phyloP scores from a whole-genome alignment of 192 early-diverging fungal species.

The Umbelopsis ramanniana region DNA sequence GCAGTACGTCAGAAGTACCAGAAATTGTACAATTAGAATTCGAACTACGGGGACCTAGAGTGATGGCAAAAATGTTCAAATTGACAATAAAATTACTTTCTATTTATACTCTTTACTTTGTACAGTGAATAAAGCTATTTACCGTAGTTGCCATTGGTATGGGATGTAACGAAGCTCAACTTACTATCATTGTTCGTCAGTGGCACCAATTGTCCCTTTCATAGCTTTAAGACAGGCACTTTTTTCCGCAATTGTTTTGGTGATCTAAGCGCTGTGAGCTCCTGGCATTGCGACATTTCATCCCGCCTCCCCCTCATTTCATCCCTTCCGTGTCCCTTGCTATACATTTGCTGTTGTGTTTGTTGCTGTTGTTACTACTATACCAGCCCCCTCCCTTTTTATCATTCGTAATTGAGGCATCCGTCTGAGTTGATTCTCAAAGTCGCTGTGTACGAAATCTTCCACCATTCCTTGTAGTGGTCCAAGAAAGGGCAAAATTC shows the following conservation, averaged over 20 bases:
- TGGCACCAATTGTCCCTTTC: too few species aligned
- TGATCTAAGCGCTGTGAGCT: background rate
- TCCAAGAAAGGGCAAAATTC: too few species aligned
- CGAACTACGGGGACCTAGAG: background rate
- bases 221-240: too few species aligned
- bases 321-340: background rate
- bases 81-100: background rate
- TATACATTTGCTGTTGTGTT: background rate
- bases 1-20: background rate
- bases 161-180: too few species aligned
- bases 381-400: background rate
- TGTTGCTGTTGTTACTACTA: background rate
- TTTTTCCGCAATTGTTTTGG: too few species aligned
- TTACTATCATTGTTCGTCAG: too few species aligned
- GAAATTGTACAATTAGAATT: background rate
- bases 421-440: too few species aligned
- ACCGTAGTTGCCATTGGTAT: too few species aligned
- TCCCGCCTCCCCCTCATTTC: background rate
- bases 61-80: conserved; percentile 1
- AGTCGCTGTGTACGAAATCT: too few species aligned
- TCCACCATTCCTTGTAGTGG: too few species aligned
- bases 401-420: background rate
- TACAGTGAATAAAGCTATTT: too few species aligned
- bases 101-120: background rate
- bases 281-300: background rate